phyloP scores from a whole-genome alignment of 2,329 filamentous ascomycete species.

The Penicillium digitatum region DNA sequence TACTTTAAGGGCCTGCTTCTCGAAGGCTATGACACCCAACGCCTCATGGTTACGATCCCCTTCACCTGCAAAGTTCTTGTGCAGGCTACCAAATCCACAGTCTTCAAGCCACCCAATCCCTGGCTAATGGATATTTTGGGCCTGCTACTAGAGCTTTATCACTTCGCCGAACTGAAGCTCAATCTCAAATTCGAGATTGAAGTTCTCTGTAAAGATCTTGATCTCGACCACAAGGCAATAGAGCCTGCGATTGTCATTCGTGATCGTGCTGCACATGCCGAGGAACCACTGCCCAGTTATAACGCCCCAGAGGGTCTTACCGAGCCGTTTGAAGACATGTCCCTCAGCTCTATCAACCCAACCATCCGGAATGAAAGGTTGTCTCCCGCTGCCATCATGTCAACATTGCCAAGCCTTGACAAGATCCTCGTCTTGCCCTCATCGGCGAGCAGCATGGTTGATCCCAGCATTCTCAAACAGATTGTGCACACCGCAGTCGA shows the following conservation, averaged over 20 bases:
- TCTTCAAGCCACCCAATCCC: constrained; percentile 92
- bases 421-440: constrained; percentile 74
- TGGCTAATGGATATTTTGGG: constrained; percentile 97
- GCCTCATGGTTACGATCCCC: constrained; percentile 86
- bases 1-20: constrained; percentile 94
- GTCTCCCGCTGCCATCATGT: constrained; percentile 71
- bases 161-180: constrained; percentile 86
- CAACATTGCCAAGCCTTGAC: constrained; percentile 78
- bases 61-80: constrained; percentile 95
- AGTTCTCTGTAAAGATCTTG: constrained; percentile 87
- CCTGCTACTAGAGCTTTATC: constrained; percentile 87
- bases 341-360: constrained; percentile 68
- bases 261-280: constrained; percentile 65
- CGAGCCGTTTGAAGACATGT: constrained; percentile 76
- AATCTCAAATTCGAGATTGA: constrained; percentile 99
- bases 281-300: constrained; percentile 51
- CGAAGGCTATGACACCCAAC: constrained; percentile 88
- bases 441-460: constrained; percentile 71
- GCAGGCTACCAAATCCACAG: constrained; percentile 76
- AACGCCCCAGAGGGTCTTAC: constrained; percentile 68
- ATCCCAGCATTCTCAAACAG: constrained; percentile 59
- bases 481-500: constrained; percentile 85
- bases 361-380: constrained; percentile 67
- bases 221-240: constrained; percentile 86
- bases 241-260: constrained; percentile 83